Percentiles rank a stretch among this genome's conserved stretches.
These are phyloP conservation scores for Pontederia crassipes DNA, from an alignment of 176 grass and related monocot species.

Conservation along the genomic window DNA sequence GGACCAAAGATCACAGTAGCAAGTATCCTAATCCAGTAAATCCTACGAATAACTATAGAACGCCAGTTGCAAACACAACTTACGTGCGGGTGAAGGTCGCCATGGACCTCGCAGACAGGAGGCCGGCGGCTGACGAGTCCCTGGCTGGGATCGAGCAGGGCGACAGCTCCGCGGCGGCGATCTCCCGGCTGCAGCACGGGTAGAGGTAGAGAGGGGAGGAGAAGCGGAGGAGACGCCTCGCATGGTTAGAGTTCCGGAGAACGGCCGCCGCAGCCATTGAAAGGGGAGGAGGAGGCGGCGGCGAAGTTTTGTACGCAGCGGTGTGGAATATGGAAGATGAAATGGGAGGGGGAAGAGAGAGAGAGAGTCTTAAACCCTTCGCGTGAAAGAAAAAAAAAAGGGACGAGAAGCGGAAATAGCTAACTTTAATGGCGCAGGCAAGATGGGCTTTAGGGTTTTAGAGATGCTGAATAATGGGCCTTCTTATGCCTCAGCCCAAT, in stretches of 20 bases:
- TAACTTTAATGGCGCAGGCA: too few species aligned
- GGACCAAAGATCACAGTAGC: not conserved
- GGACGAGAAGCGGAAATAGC: too few species aligned
- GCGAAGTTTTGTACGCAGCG: not conserved
- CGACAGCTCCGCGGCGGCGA: slow-evolving; percentile 23
- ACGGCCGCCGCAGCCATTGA: slow-evolving; percentile 45
- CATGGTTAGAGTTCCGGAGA: slow-evolving; percentile 27
- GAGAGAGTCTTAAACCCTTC: too few species aligned
- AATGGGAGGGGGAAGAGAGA: too few species aligned
- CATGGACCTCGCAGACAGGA: slow-evolving; percentile 69
- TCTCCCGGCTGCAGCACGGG: slow-evolving; percentile 23
- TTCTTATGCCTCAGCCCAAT: too few species aligned
- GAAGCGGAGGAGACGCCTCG: slow-evolving; percentile 26
- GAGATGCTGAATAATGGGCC: not conserved
- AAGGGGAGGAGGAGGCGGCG: slow-evolving; percentile 12
- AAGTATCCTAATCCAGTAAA: not conserved
- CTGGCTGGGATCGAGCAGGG: not conserved
- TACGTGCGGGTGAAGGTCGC: slow-evolving; percentile 95
- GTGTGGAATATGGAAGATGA: not conserved
- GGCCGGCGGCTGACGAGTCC: slow-evolving; percentile 2
- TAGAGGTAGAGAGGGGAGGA: slow-evolving; percentile 6
- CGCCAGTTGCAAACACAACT: slow-evolving; percentile 7
- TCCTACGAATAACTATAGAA: not conserved
- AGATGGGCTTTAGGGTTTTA: slow-evolving; percentile 32
- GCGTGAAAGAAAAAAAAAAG: too few species aligned